phyloP scores from a whole-genome alignment of 345 rosid genomes.

The Reutealis trisperma region DNA sequence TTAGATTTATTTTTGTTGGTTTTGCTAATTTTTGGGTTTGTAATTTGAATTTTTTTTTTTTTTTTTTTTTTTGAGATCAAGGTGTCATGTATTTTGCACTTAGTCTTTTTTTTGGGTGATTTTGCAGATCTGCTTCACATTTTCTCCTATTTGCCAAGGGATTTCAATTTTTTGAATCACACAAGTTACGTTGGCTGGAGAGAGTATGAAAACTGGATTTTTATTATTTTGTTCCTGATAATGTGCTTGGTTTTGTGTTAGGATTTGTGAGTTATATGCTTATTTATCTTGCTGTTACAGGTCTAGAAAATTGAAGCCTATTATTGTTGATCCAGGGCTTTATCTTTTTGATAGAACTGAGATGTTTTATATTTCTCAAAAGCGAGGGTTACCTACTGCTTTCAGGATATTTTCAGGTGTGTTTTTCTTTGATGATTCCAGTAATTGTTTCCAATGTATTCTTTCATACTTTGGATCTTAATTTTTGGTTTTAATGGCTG shows the following conservation, averaged over 20 bases:
- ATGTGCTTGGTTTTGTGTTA: background rate
- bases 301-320: constrained; percentile 77
- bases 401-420: constrained; percentile 79
- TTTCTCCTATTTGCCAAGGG: constrained; percentile 77
- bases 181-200: constrained; percentile 89
- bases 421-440: constrained; percentile 10
- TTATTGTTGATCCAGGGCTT: constrained; percentile 94
- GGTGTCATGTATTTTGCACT: background rate
- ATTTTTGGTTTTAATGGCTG: background rate
- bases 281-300: constrained; percentile 39
- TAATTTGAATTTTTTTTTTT: background rate
- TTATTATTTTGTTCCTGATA: background rate
- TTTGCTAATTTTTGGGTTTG: background rate
- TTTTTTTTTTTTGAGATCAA: background rate
- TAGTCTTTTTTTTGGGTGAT: constrained; percentile 12
- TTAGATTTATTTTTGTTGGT: background rate
- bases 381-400: constrained; percentile 75
- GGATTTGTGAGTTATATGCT: background rate
- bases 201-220: constrained; percentile 59
- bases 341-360: constrained; percentile 66
- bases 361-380: constrained; percentile 81
- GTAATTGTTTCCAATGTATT: background rate
- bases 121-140: constrained; percentile 94
- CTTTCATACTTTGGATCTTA: background rate
- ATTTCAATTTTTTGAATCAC: constrained; percentile 82